Percentiles rank a stretch among this genome's conserved stretches.
Evolutionary conservation across 306 rosid species (phyloP).

Genomic region (Cicer chorassanicum): DNA sequence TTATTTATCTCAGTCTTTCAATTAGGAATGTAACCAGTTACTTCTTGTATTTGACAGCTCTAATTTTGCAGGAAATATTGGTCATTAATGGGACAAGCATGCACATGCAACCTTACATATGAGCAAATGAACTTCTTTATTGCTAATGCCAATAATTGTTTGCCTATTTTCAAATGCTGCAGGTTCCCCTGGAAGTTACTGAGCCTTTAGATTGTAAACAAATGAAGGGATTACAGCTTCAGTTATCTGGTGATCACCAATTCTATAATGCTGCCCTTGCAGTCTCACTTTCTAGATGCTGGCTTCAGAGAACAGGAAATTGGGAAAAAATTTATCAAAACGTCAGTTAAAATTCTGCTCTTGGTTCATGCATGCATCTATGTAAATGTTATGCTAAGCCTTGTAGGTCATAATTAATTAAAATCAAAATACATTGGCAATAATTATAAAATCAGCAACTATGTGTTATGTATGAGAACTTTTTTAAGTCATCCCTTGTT

Average conservation of each 20-base stretch:
- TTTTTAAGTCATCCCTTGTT: conserved; percentile 40
- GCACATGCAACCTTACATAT: conserved; percentile 2
- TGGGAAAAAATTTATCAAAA: conserved; percentile 59
- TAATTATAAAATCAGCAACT: conserved; percentile 30
- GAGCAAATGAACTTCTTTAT: conserved; percentile 4
- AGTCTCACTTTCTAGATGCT: conserved; percentile 74
- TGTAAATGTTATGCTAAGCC: conserved; percentile 27
- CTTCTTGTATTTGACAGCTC: conserved; percentile 25
- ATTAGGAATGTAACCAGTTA: neutral
- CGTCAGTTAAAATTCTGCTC: conserved; percentile 49
- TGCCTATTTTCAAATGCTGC: conserved; percentile 47
- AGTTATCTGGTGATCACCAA: conserved; percentile 80
- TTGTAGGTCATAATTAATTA: conserved; percentile 2
- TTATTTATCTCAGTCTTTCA: neutral
- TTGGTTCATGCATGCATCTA: conserved; percentile 26
- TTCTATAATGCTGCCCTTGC: conserved; percentile 76
- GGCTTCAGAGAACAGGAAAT: conserved; percentile 86
- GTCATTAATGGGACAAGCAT: conserved; percentile 19
- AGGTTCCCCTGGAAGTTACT: conserved; percentile 65
- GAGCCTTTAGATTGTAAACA: conserved; percentile 57
- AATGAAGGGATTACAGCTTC: conserved; percentile 63
- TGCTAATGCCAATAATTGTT: conserved; percentile 38
- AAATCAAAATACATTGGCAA: conserved; percentile 24
- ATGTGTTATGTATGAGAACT: conserved; percentile 9
- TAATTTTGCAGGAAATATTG: conserved; percentile 9